phyloP scores from a whole-genome alignment of 352 stramenopile genomes.

The Phytophthora pseudosyringae region DNA sequence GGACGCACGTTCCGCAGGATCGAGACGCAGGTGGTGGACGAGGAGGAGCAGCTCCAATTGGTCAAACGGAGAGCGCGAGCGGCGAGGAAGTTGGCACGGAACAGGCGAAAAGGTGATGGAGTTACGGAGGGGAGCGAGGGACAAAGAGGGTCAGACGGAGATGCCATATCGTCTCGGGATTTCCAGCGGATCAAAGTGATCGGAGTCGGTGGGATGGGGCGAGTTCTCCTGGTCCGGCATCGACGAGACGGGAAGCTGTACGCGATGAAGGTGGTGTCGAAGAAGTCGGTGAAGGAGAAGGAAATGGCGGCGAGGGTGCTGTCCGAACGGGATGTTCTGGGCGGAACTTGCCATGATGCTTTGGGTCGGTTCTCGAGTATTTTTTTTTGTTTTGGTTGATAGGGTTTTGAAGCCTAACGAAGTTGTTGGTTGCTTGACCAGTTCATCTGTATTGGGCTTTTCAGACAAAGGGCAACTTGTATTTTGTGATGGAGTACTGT shows the following conservation, averaged over 20 bases:
- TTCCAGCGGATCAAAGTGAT: constrained; percentile 92
- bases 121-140: not conserved
- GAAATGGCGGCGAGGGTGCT: constrained; percentile 62
- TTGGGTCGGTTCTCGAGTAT: constrained; percentile 41
- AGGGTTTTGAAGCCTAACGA: not conserved
- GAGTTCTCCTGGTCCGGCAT: constrained; percentile 80
- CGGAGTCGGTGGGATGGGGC: constrained; percentile 87
- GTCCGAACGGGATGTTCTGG: constrained; percentile 80
- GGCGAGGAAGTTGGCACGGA: constrained; percentile 89
- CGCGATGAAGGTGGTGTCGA: constrained; percentile 84
- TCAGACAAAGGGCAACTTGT: constrained; percentile 64
- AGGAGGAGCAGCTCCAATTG: constrained; percentile 60
- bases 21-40: constrained; percentile 53
- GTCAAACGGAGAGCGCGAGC: constrained; percentile 57
- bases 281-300: constrained; percentile 57
- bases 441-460: constrained; percentile 86
- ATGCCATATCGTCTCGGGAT: constrained; percentile 52
- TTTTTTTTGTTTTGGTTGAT: not conserved
- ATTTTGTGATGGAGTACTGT: constrained; percentile 88
- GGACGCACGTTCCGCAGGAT: constrained; percentile 62
- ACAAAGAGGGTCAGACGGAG: not conserved
- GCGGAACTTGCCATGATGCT: constrained; percentile 68
- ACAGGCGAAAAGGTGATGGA: constrained; percentile 16
- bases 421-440: constrained; percentile 12
- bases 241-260: constrained; percentile 61